Evolutionary conservation across 306 rosid genomes (phyloP).

Genomic region (Quillaja saponaria): DNA sequence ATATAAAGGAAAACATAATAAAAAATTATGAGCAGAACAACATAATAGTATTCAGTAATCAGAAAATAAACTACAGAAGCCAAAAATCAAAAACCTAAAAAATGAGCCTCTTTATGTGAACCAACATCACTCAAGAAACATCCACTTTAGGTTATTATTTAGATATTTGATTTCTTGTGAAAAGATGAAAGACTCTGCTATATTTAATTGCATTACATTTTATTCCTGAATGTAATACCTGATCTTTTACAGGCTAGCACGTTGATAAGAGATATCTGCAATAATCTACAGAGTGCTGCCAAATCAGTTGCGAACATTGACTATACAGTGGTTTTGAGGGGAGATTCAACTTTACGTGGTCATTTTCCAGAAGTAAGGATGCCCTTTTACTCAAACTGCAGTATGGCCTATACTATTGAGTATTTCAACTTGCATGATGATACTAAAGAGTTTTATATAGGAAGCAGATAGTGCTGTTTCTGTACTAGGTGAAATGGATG

Average conservation of each 20-base stretch:
- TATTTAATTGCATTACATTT: too few species aligned
- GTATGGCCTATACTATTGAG: slow-evolving; percentile 24
- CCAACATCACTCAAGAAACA: too few species aligned
- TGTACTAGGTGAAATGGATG: slow-evolving; percentile 88
- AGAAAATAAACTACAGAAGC: too few species aligned
- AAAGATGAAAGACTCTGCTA: too few species aligned
- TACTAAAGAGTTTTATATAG: slow-evolving; percentile 41
- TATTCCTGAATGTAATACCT: slow-evolving; percentile 26
- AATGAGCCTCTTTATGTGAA: too few species aligned
- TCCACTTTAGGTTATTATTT: too few species aligned
- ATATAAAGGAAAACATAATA: too few species aligned
- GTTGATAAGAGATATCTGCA: slow-evolving; percentile 77
- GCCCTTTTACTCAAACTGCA: slow-evolving; percentile 15
- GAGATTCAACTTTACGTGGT: slow-evolving; percentile 96
- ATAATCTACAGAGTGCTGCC: slow-evolving; percentile 66
- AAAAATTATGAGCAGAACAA: too few species aligned
- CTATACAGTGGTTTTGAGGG: slow-evolving; percentile 89
- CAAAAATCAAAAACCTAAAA: too few species aligned
- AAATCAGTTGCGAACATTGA: slow-evolving; percentile 58
- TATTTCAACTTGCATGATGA: slow-evolving; percentile 30
- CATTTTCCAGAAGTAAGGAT: slow-evolving; percentile 95
- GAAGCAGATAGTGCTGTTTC: slow-evolving; percentile 92
- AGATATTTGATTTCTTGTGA: too few species aligned
- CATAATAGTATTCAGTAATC: too few species aligned
- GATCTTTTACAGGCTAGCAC: slow-evolving; percentile 62